phyloP scores from a whole-genome alignment of 1,139 yeast genomes.

The Pichia sp. region DNA sequence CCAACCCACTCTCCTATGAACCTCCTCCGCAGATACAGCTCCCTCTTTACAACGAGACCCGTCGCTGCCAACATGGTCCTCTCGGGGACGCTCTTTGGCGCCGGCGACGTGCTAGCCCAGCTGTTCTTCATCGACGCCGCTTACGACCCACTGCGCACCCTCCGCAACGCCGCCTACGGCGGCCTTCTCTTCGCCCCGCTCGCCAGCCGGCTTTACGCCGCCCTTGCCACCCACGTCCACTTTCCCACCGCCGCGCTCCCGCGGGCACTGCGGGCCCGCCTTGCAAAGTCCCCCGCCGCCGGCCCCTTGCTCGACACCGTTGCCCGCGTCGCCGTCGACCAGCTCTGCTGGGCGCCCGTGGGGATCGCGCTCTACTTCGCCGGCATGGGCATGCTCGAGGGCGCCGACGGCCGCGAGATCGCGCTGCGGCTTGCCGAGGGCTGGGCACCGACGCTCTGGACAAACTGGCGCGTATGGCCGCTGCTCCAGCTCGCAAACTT shows the following conservation, averaged over 20 bases:
- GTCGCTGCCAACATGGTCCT: constrained; percentile 6
- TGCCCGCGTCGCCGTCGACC: constrained; percentile 65
- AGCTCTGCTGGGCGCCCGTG: constrained; percentile 70
- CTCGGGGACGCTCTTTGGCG: constrained; percentile 43
- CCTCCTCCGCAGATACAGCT: neutral
- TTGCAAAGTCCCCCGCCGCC: constrained; percentile 17
- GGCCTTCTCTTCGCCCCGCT: constrained; percentile 73
- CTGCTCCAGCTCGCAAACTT: constrained; percentile 72
- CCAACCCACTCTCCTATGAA: neutral
- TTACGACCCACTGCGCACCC: constrained; percentile 48
- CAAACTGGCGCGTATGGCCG: constrained; percentile 91
- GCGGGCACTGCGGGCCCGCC: too few species aligned
- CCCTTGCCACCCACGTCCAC: neutral
- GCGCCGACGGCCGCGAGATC: constrained; percentile 37
- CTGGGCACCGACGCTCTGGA: constrained; percentile 57
- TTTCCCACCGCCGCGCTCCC: constrained; percentile 41
- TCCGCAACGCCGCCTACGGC: constrained; percentile 71
- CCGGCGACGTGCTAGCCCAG: constrained; percentile 77
- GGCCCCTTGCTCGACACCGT: constrained; percentile 24
- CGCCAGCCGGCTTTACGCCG: constrained; percentile 61
- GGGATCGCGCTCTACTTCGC: constrained; percentile 66
- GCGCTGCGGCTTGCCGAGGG: constrained; percentile 41
- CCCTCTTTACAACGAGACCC: constrained; percentile 2
- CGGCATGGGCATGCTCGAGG: constrained; percentile 65
- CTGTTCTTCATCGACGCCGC: constrained; percentile 39